Evolutionary conservation across 441 rosid genomes (phyloP), one percentile per base, ranked within the genome.

Genomic region (Sinapis alba): DNA sequence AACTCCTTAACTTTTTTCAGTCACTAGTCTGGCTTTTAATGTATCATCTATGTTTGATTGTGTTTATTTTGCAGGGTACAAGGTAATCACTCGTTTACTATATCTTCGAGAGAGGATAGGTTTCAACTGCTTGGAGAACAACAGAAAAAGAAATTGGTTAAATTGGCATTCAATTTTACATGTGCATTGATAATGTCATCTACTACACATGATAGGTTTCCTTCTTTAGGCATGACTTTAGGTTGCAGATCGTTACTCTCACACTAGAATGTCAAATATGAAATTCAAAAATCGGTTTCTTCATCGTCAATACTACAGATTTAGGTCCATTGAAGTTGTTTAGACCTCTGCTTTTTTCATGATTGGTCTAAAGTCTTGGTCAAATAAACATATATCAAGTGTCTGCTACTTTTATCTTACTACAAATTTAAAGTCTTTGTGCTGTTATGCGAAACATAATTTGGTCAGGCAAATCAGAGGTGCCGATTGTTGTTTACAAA

Each of bases 401-500:
- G 68, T 57, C 59, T 77, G 69, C 60, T 71, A 36, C 72, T 60
- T 70, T 58, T 61, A 67, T 28, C 53, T 61, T 61, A 4, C 41
- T 41, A 12, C n/a, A 47, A 28, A n/a, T 43, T 58, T 45, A 30
- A 34, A 59, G 67, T n/a, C 21, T 8, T 24, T 47, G 51, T 77
- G 26, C 58, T 69, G 41, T 28, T 45, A 12, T 56, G 59, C 54
- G 54, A 51, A 38, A 15, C 23, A 43, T 83, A 16, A 61, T 59
- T 28, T 71, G 53, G 66, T 76, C 60, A 96, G 98, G 98, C 34
- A 94, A 96, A 85, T 63, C 92, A 24, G 98, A 96, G 88, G 83
- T 91, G 72, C 82, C 90, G 36, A 81, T 86, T 69, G 92, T 94
- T 79, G 87, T 91, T 75, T 96, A 94, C 81, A 96, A 94, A 89